phyloP scores from a whole-genome alignment of 768 basidiomycete genomes.

The Lactarius sp. region DNA sequence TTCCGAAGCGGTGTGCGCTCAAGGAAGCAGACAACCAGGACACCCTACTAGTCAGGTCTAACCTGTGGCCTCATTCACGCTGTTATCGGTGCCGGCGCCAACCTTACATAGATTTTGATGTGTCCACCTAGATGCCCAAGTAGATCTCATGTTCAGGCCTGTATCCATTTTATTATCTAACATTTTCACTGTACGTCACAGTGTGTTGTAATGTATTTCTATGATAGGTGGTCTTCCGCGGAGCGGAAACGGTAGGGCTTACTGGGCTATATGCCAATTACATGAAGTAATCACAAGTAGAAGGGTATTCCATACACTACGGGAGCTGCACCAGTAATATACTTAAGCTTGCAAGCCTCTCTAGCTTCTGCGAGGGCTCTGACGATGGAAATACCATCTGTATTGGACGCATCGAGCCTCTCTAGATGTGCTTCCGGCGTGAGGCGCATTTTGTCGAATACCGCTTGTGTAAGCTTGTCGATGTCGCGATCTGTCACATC shows the following conservation, averaged over 20 bases:
- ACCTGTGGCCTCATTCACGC: too few species aligned
- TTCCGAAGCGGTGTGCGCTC: neutral
- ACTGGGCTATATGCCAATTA: neutral
- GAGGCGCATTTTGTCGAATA: constrained; percentile 69
- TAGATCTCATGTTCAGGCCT: neutral
- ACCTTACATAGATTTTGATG: neutral
- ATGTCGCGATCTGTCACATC: constrained; percentile 98
- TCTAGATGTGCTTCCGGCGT: constrained; percentile 31
- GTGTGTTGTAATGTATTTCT: neutral
- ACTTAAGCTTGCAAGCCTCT: constrained; percentile 81
- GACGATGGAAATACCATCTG: constrained; percentile 47
- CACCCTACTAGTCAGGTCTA: neutral
- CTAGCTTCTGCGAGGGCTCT: constrained; percentile 77
- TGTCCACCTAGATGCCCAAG: neutral
- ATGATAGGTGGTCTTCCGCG: neutral
- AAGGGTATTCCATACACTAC: constrained; percentile 96
- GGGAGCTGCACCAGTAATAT: constrained; percentile 91
- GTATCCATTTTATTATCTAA: neutral
- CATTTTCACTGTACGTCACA: neutral
- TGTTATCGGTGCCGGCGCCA: too few species aligned
- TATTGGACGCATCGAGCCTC: constrained; percentile 25
- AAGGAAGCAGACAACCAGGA: neutral
- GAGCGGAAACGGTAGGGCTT: neutral
- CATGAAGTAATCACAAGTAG: constrained; percentile 46
- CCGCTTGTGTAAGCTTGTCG: constrained; percentile 83